Conservation (phyloP, 352 stramenopile species). For the Globisporangium cederbergense region DNA sequence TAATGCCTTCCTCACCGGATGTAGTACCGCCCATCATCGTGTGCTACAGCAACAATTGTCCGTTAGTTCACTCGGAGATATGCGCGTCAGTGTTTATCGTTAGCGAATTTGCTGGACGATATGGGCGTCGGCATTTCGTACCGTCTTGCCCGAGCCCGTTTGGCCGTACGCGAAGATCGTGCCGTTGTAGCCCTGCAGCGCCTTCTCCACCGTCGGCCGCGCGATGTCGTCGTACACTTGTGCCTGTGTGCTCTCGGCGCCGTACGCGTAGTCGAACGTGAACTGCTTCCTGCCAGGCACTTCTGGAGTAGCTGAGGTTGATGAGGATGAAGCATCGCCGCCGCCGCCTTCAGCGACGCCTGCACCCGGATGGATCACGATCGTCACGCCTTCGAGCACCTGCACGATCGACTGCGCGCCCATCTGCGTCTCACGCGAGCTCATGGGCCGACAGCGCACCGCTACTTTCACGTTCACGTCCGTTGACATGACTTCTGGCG, state of each 20-base stretch:
- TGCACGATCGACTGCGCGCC: constrained; percentile 48
- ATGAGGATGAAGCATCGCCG: neutral
- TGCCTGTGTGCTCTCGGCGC: constrained; percentile 61
- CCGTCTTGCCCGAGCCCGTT: constrained; percentile 78
- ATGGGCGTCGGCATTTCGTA: too few relatives aligned
- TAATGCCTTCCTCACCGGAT: constrained; percentile 71
- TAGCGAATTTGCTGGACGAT: too few relatives aligned
- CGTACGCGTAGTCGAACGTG: constrained; percentile 85
- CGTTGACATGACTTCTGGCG: constrained; percentile 35
- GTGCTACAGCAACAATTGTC: constrained; percentile 22
- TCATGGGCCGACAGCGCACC: constrained; percentile 87
- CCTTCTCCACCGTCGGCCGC: constrained; percentile 71
- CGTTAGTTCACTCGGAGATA: too few relatives aligned
- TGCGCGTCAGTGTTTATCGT: too few relatives aligned
- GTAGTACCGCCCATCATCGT: constrained; percentile 76
- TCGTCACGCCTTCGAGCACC: constrained; percentile 50
- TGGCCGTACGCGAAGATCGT: constrained; percentile 81
- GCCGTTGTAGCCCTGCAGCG: constrained; percentile 76
- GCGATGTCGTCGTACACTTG: constrained; percentile 82
- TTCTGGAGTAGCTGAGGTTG: neutral
- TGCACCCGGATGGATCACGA: constrained; percentile 43
- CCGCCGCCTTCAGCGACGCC: constrained; percentile 7
- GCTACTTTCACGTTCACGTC: constrained; percentile 90
- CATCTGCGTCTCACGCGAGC: constrained; percentile 66
- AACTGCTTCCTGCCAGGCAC: constrained; percentile 50